Evolutionary conservation across 306 rosid genomes (phyloP).

Genomic region (Ochetophila trinervis): DNA sequence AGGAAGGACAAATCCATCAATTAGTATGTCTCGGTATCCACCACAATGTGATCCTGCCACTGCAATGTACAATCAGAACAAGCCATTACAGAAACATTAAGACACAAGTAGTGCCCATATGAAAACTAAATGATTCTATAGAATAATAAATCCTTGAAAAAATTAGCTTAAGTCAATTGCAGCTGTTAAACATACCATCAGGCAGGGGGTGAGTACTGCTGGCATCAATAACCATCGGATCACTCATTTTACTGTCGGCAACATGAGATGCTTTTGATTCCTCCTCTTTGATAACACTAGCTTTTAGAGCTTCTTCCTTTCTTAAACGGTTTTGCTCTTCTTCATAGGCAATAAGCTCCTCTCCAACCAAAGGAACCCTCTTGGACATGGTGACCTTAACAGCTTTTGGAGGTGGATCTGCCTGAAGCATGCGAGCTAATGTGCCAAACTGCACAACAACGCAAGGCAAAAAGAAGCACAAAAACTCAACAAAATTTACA

Average conservation of each 20-base stretch:
- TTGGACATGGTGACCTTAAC: slow-evolving; percentile 88
- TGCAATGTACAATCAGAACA: slow-evolving; percentile 33
- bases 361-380: slow-evolving; percentile 94
- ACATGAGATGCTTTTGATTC: slow-evolving; percentile 63
- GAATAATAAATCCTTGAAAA: background rate
- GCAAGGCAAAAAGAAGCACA: slow-evolving; percentile 7
- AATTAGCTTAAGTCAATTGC: slow-evolving; percentile 5
- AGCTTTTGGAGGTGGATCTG: slow-evolving; percentile 98
- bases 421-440: slow-evolving; percentile 95
- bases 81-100: slow-evolving; percentile 9
- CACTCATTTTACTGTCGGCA: slow-evolving; percentile 48
- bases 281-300: slow-evolving; percentile 81
- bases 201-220: slow-evolving; percentile 46
- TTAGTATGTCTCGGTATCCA: slow-evolving; percentile 61
- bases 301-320: slow-evolving; percentile 90
- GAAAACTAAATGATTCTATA: background rate
- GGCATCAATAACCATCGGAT: slow-evolving; percentile 75
- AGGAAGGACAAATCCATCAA: slow-evolving; percentile 92
- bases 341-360: slow-evolving; percentile 90
- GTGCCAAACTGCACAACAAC: slow-evolving; percentile 65
- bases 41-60: slow-evolving; percentile 50
- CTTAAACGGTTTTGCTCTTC: slow-evolving; percentile 83
- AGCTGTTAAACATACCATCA: slow-evolving; percentile 48
- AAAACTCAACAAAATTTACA: too few relatives aligned
- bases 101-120: background rate